phyloP scores from a whole-genome alignment of 73 alveolate genomes.

The Paramecium sonneborni region DNA sequence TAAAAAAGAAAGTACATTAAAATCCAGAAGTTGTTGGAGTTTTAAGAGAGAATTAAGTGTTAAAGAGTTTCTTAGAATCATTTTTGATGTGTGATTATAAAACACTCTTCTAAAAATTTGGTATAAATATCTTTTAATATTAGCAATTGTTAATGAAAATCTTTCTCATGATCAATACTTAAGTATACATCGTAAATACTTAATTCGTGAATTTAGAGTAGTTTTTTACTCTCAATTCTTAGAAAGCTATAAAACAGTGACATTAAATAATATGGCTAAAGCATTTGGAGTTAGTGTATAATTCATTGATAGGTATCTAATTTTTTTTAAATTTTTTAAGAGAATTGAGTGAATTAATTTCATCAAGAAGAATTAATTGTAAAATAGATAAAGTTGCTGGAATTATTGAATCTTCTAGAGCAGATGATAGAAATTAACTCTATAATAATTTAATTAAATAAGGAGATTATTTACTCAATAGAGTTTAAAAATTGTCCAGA shows the following conservation, averaged over 20 bases:
- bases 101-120: background rate
- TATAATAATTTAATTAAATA: conserved; percentile 70
- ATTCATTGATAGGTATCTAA: conserved; percentile 76
- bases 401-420: conserved; percentile 84
- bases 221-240: conserved; percentile 81
- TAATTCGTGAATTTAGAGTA: conserved; percentile 91
- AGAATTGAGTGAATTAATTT: conserved; percentile 17
- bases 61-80: conserved; percentile 25
- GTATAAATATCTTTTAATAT: background rate
- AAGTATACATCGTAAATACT: conserved; percentile 81
- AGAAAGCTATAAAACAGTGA: conserved; percentile 85
- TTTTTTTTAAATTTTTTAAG: background rate
- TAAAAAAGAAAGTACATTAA: conserved; percentile 74
- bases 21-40: conserved; percentile 44
- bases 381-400: conserved; percentile 96
- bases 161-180: conserved; percentile 84
- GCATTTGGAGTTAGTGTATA: conserved; percentile 84
- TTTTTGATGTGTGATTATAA: conserved; percentile 14
- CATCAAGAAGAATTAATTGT: conserved; percentile 80
- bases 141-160: conserved; percentile 69
- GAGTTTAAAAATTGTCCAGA: conserved; percentile 84
- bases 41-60: conserved; percentile 15
- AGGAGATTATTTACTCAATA: conserved; percentile 82
- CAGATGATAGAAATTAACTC: conserved; percentile 75
- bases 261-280: conserved; percentile 90